These are phyloP conservation scores for Neonectria faginata DNA, from an alignment of 2,329 filamentous ascomycete species.

Conservation along the genomic window DNA sequence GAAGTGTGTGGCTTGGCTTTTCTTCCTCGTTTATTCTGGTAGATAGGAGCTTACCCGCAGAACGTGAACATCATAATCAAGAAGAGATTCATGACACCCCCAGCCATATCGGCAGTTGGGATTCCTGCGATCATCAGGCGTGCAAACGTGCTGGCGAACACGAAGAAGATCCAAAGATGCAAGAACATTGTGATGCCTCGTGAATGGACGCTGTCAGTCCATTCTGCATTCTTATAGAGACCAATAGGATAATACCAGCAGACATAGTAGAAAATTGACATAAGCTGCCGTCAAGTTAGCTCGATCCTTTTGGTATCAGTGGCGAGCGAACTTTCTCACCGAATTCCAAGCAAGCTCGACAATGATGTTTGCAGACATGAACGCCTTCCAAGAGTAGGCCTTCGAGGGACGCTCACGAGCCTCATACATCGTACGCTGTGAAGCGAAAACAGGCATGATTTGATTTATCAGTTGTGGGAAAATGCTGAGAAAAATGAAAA, in stretches of 20 bases:
- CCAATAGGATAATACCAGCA: slow-evolving; percentile 76
- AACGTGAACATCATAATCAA: slow-evolving; percentile 72
- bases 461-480: slow-evolving; percentile 73
- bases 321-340: background rate
- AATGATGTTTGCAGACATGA: slow-evolving; percentile 61
- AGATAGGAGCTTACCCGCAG: slow-evolving; percentile 44
- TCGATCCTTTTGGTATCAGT: too few species aligned
- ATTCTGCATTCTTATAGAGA: slow-evolving; percentile 67
- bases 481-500: slow-evolving; percentile 77
- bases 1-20: too few species aligned
- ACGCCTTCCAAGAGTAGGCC: slow-evolving; percentile 73
- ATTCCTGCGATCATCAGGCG: slow-evolving; percentile 72
- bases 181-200: slow-evolving; percentile 73
- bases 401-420: slow-evolving; percentile 73
- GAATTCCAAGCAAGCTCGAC: slow-evolving; percentile 27
- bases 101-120: slow-evolving; percentile 70
- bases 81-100: slow-evolving; percentile 71
- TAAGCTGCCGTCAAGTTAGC: background rate
- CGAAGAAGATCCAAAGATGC: slow-evolving; percentile 69
- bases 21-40: too few species aligned
- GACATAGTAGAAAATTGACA: slow-evolving; percentile 65
- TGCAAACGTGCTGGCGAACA: slow-evolving; percentile 74
- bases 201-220: slow-evolving; percentile 55
- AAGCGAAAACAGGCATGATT: slow-evolving; percentile 76
- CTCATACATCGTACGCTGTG: slow-evolving; percentile 75